Conservation (phyloP, 768 basidiomycete genomes). For the Brasilioporus rufonigricans region DNA sequence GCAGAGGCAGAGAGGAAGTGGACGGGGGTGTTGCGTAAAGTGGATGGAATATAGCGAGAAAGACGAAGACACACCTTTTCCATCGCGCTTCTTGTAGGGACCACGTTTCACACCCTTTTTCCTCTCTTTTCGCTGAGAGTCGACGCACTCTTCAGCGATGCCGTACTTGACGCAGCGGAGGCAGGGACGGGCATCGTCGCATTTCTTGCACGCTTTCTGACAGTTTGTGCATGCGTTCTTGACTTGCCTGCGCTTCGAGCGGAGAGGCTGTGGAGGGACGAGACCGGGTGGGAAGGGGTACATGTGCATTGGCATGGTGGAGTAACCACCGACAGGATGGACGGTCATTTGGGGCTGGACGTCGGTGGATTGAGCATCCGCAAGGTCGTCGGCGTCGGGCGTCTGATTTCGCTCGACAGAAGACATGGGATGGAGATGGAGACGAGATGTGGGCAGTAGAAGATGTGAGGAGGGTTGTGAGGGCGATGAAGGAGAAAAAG, state of each 20-base stretch:
- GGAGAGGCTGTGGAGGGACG: constrained; percentile 47
- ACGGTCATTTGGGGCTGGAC: constrained; percentile 50
- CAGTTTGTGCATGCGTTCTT: constrained; percentile 92
- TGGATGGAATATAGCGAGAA: constrained; percentile 24
- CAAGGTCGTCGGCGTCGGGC: constrained; percentile 40
- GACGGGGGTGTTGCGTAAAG: constrained; percentile 14
- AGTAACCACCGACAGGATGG: constrained; percentile 48
- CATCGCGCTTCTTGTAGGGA: constrained; percentile 95
- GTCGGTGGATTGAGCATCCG: constrained; percentile 33
- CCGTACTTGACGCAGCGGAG: constrained; percentile 92
- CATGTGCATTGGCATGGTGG: constrained; percentile 63
- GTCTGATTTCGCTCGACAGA: constrained; percentile 39
- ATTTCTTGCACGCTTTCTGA: constrained; percentile 90
- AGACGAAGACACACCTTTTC: constrained; percentile 62
- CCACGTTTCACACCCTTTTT: constrained; percentile 85
- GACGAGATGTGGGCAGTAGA: constrained; percentile 22
- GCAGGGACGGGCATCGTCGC: constrained; percentile 89
- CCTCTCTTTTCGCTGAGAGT: constrained; percentile 90
- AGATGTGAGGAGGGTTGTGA: constrained; percentile 30
- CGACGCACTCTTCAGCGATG: constrained; percentile 80
- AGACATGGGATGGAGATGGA: constrained; percentile 33
- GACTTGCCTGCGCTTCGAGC: constrained; percentile 82
- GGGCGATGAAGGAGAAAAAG: constrained; percentile 12
- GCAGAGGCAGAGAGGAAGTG: background rate
- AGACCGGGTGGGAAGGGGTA: constrained; percentile 60